phyloP scores from a whole-genome alignment of 2,329 filamentous ascomycete species.

The Paecilomyces niveus region DNA sequence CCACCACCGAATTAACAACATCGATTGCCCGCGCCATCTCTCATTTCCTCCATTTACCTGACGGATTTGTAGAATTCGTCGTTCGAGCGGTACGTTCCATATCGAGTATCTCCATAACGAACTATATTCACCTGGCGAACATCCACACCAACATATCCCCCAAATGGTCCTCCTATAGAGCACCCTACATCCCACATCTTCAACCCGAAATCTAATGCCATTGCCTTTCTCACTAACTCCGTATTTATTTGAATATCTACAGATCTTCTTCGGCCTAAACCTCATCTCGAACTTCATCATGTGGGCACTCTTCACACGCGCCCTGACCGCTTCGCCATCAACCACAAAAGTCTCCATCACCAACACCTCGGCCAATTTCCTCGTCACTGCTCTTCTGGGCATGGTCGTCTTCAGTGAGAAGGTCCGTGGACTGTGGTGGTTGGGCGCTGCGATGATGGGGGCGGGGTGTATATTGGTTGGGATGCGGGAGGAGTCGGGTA shows the following conservation, averaged over 20 bases:
- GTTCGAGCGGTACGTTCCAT: conserved; percentile 45
- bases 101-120: neutral
- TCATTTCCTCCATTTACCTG: conserved; percentile 36
- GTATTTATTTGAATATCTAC: conserved; percentile 2
- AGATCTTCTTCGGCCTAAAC: conserved; percentile 56
- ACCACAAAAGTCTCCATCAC: conserved; percentile 58
- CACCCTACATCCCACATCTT: neutral
- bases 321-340: conserved; percentile 52
- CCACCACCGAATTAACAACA: conserved; percentile 54
- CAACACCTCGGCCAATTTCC: conserved; percentile 58
- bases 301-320: conserved; percentile 59
- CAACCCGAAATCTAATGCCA: neutral
- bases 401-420: conserved; percentile 51
- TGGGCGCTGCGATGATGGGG: conserved; percentile 53
- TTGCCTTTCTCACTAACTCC: neutral
- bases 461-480: conserved; percentile 58
- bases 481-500: conserved; percentile 43
- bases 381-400: conserved; percentile 54
- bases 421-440: conserved; percentile 53
- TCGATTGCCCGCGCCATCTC: conserved; percentile 43
- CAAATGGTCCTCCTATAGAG: neutral
- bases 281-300: conserved; percentile 57
- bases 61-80: conserved; percentile 40
- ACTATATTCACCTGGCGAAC: neutral
- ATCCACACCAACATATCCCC: neutral